Base-by-base conservation (phyloP, 139 green algal genomes). In the Ettlia oleoabundans region DNA sequence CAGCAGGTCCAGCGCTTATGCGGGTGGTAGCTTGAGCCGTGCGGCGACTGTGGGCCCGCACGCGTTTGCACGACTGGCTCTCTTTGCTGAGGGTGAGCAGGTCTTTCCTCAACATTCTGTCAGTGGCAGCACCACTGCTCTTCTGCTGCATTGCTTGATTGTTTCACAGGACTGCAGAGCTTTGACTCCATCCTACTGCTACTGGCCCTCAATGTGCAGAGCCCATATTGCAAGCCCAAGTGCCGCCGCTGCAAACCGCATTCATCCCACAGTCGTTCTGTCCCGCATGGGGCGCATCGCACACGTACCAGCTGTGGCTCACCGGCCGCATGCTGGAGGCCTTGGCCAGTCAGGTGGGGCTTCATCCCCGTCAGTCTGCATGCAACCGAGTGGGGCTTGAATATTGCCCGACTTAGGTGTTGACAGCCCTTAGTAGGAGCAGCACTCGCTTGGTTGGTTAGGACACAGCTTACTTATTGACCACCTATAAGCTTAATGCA, bases 291-390 rank as follows among this genome's bases (percentile, higher is more conserved):
- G 52, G 26, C 9, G 58, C 73, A 1, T 26, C 22, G 6, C 73
- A 80, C 53, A 68, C 35, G 52, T 80, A 80, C 73, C 52, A 51
- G 52, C 35, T 80, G 52, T 35, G 38, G 73, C 73, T 80, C 9
- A 80, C 73, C 0, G 35, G 24, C 9, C 3, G 24, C 52, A 53
- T 68, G 51, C 53, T 80, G 35, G 24, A 32, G 26, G 73, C 53
- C 2, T 26, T 80, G 24, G 73, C 73, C 37, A 69, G 30, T 0
- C 73, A 78, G 72, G 72, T 78, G 72, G 22, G 71, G n/a, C n/a
- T n/a, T n/a, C n/a, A n/a, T n/a, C n/a, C n/a, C n/a, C n/a, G n/a
- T n/a, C n/a, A n/a, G n/a, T n/a, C n/a, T n/a, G n/a, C n/a, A n/a
- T n/a, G n/a, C n/a, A n/a, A n/a, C n/a, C n/a, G n/a, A n/a, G n/a